A percentile compares a stretch with the other conserved stretches of the same genome.
phyloP scores from a whole-genome alignment of 768 basidiomycete genomes.

The Trametes gibbosa region DNA sequence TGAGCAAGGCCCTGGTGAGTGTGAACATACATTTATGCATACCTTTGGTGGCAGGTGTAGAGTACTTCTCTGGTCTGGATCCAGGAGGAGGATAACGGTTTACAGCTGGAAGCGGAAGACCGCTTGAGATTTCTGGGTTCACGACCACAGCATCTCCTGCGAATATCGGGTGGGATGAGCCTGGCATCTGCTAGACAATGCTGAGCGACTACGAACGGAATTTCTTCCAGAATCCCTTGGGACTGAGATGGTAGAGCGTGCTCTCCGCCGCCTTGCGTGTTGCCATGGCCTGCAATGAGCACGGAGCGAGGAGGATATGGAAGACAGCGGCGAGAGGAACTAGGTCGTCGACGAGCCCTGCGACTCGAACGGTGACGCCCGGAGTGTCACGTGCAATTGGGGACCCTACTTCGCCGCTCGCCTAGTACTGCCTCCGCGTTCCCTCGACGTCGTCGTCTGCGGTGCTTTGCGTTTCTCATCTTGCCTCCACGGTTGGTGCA shows the following conservation, averaged over 20 bases:
- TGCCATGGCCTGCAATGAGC: conserved; percentile 46
- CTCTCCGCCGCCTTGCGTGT: conserved; percentile 81
- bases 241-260: conserved; percentile 85
- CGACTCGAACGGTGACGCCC: conserved; percentile 4
- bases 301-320: conserved; percentile 7
- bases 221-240: conserved; percentile 96
- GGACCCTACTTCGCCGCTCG: background rate
- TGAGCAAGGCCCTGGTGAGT: conserved; percentile 4
- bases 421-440: background rate
- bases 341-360: background rate
- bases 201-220: conserved; percentile 59
- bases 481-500: background rate
- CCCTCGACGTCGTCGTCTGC: background rate
- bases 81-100: conserved; percentile 85
- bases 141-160: conserved; percentile 80
- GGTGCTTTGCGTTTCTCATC: background rate
- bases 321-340: background rate
- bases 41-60: conserved; percentile 89
- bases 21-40: conserved; percentile 62
- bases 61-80: conserved; percentile 83
- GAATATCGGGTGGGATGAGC: background rate
- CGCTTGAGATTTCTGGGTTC: conserved; percentile 89
- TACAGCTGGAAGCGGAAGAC: conserved; percentile 71
- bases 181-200: background rate
- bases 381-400: conserved; percentile 7